Evolutionary conservation across 106 monocot species (phyloP), one percentile per base, ranked within the genome.

Genomic region (Dactylorhiza incarnata): DNA sequence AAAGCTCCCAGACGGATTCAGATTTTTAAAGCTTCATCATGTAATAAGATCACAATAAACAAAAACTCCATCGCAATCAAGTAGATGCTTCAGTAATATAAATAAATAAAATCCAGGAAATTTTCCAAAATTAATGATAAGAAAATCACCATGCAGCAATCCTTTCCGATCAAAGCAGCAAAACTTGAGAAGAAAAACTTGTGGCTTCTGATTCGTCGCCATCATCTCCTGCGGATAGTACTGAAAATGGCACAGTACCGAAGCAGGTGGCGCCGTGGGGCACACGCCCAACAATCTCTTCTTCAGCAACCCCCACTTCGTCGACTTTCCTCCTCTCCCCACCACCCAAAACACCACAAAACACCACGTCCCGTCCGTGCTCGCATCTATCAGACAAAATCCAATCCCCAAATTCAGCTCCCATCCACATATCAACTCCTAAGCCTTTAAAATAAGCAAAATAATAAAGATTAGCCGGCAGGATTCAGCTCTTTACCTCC

Each of bases 281-380:
- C 95, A 95, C 0, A 84, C 84, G n/a, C 63, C 86, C 9, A 92
- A 49, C 7, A 95, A 80, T 76, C 95, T 74, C 78, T 86, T 90
- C 86, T 95, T 92, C 52, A 95, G 73, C 68, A 92, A 53, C n/a
- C 70, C 80, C 95, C 95, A 95, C 71, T 85, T 72, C 47, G 83
- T 84, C 12, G 47, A 50, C 47, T 75, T 54, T 56, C 59, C 76
- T 17, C 78, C 74, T 48, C 74, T 82, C 43, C 82, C 88, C 73
- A 81, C 78, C 63, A 92, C 92, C 95, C 90, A 95, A 23, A 92
- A 90, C 79, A 95, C 88, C 52, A 92, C 50, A 77, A 82, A 95
- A 54, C 95, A 92, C 92, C 95, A 95, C 78, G 81, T 86, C 74
- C 95, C 95, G 46, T 95, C 95, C 56, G 92, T 95, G 68, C 82